Conservation (phyloP, 192 early-diverging fungal species). For the Coemansia sp. region DNA sequence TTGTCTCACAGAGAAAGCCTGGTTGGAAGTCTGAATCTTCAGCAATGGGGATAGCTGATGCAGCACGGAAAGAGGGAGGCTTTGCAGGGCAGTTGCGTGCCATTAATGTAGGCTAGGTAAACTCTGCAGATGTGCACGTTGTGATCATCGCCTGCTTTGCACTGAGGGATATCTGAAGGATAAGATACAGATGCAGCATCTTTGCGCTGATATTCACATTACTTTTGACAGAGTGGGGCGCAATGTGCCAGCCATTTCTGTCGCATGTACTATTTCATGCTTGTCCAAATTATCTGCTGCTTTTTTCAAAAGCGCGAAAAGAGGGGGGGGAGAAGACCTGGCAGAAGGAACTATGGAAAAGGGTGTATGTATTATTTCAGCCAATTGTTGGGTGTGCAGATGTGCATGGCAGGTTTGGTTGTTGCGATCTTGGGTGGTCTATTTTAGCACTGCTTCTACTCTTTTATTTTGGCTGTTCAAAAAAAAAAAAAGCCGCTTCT, state of each 20-base stretch:
- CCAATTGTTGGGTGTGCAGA: background rate
- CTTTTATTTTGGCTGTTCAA: background rate
- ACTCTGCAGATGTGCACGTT: background rate
- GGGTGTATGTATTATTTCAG: background rate
- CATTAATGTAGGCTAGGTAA: background rate
- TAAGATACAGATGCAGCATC: background rate
- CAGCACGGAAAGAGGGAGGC: background rate
- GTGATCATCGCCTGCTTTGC: background rate
- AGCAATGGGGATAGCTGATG: background rate
- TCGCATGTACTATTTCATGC: background rate
- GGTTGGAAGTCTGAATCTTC: background rate
- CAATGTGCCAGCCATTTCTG: background rate
- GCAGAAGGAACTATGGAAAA: background rate
- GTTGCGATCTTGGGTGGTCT: background rate
- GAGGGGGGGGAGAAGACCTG: background rate
- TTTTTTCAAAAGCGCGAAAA: background rate
- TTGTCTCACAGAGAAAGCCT: too few relatives aligned
- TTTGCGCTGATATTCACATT: background rate
- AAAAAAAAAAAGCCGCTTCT: background rate
- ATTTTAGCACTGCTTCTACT: background rate
- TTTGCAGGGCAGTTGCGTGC: background rate
- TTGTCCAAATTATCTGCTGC: background rate
- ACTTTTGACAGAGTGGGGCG: background rate
- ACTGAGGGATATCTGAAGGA: background rate
- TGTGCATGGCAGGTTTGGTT: constrained; percentile 1